Percentiles rank a stretch among this genome's conserved stretches.
Conservation (phyloP, 768 basidiomycete genomes). For the Dacryopinax primogenitus region DNA sequence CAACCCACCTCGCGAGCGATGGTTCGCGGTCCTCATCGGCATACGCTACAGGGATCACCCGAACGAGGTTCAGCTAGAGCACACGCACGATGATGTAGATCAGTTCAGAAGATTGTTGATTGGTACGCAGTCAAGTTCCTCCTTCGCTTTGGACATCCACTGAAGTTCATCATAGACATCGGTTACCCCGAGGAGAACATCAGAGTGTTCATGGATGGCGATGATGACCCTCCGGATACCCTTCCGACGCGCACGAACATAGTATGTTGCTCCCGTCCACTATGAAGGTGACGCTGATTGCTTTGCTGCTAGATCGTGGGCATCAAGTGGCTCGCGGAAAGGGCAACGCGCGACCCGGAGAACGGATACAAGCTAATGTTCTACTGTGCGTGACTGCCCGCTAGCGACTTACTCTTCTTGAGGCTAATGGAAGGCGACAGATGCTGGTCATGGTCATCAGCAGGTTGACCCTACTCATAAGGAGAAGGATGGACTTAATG, state of each 20-base stretch:
- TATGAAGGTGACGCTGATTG: not conserved
- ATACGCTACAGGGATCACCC: not conserved
- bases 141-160: not conserved
- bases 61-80: not conserved
- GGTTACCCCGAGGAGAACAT: not conserved
- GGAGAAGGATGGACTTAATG: not conserved
- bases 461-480: not conserved
- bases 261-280: not conserved
- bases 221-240: not conserved
- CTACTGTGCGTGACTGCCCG: not conserved
- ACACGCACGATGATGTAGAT: slow-evolving; percentile 1
- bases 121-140: not conserved
- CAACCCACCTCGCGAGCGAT: not conserved
- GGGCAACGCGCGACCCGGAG: not conserved
- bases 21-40: not conserved
- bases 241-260: not conserved
- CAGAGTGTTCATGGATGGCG: not conserved
- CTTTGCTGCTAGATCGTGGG: not conserved
- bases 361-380: not conserved
- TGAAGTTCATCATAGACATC: not conserved
- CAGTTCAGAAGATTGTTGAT: not conserved
- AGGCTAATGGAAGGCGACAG: not conserved
- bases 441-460: not conserved
- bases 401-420: not conserved
- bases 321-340: not conserved